phyloP scores from a whole-genome alignment of 108 stramenopile genomes.

The Cyclotella choctawhatcheeana region DNA sequence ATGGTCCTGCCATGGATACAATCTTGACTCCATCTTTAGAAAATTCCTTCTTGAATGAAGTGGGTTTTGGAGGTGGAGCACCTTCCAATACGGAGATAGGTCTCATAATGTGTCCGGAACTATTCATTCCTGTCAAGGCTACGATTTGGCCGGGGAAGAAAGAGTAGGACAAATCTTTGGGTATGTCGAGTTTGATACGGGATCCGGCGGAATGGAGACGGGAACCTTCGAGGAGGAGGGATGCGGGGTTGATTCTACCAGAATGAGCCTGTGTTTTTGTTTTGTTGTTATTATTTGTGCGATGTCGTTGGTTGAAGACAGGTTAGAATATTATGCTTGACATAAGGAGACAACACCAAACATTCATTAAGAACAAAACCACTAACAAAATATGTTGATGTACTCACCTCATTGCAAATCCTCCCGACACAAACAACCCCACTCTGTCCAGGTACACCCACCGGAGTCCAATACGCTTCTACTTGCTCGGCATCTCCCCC shows the following conservation, averaged over 20 bases:
- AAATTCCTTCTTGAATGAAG: slow-evolving; percentile 53
- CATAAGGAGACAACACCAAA: background rate
- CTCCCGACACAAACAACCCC: slow-evolving; percentile 86
- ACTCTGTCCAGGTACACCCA: slow-evolving; percentile 91
- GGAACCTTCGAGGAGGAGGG: slow-evolving; percentile 91
- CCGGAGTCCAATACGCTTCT: slow-evolving; percentile 61
- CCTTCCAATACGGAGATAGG: slow-evolving; percentile 84
- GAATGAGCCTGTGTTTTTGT: slow-evolving; percentile 77
- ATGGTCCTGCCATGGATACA: slow-evolving; percentile 90
- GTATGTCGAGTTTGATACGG: slow-evolving; percentile 80
- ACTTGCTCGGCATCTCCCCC: slow-evolving; percentile 17
- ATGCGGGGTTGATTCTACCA: slow-evolving; percentile 88
- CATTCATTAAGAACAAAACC: background rate
- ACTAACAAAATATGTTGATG: background rate
- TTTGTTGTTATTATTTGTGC: too few relatives aligned
- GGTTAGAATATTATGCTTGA: background rate
- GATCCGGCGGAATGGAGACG: slow-evolving; percentile 82
- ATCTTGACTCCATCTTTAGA: slow-evolving; percentile 43
- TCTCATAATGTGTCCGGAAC: slow-evolving; percentile 80
- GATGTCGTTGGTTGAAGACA: too few relatives aligned
- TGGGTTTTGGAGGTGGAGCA: slow-evolving; percentile 41
- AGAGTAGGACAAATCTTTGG: slow-evolving; percentile 61
- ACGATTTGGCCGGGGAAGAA: slow-evolving; percentile 98
- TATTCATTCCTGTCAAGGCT: slow-evolving; percentile 91
- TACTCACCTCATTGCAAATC: slow-evolving; percentile 85